A percentile compares a stretch with the other conserved stretches of the same genome.
phyloP scores from a whole-genome alignment of 2,329 filamentous ascomycete genomes.

The Fusarium sp. region DNA sequence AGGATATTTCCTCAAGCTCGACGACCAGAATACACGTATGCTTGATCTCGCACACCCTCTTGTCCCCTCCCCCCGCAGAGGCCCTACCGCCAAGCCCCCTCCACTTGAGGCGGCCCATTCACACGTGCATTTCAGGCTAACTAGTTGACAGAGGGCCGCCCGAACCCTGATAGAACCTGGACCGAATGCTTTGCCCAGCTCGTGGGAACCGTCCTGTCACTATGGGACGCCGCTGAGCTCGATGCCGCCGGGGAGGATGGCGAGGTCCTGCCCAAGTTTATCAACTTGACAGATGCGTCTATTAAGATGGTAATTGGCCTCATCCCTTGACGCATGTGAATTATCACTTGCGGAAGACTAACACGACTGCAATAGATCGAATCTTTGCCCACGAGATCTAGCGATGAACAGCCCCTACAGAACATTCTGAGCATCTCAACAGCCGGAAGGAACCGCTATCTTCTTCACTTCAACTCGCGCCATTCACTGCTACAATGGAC shows the following conservation, averaged over 20 bases:
- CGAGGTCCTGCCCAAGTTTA: slow-evolving; percentile 90
- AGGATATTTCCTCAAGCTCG: slow-evolving; percentile 96
- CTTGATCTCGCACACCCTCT: slow-evolving; percentile 41
- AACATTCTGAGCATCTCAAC: slow-evolving; percentile 97
- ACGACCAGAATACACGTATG: slow-evolving; percentile 92
- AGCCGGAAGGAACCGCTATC: slow-evolving; percentile 92
- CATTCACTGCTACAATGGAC: slow-evolving; percentile 97
- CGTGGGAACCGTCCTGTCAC: slow-evolving; percentile 91
- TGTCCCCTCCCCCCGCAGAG: slow-evolving; percentile 12
- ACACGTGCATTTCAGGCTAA: slow-evolving; percentile 26
- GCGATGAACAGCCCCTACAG: slow-evolving; percentile 82
- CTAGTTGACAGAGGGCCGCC: slow-evolving; percentile 77
- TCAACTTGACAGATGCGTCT: slow-evolving; percentile 96
- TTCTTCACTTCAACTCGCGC: slow-evolving; percentile 95
- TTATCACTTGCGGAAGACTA: slow-evolving; percentile 17
- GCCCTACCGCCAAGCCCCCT: slow-evolving; percentile 25
- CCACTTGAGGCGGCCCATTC: slow-evolving; percentile 10
- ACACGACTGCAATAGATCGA: slow-evolving; percentile 72
- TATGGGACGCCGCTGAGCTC: slow-evolving; percentile 95
- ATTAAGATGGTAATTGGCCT: slow-evolving; percentile 86
- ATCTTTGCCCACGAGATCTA: slow-evolving; percentile 85
- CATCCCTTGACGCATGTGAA: slow-evolving; percentile 1
- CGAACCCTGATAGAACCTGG: slow-evolving; percentile 89
- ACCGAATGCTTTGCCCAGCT: slow-evolving; percentile 97
- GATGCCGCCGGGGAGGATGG: slow-evolving; percentile 87